These are phyloP conservation scores for Podospora bellae-mahoneyi DNA, from an alignment of 495 filamentous ascomycete species.

Conservation along the genomic window DNA sequence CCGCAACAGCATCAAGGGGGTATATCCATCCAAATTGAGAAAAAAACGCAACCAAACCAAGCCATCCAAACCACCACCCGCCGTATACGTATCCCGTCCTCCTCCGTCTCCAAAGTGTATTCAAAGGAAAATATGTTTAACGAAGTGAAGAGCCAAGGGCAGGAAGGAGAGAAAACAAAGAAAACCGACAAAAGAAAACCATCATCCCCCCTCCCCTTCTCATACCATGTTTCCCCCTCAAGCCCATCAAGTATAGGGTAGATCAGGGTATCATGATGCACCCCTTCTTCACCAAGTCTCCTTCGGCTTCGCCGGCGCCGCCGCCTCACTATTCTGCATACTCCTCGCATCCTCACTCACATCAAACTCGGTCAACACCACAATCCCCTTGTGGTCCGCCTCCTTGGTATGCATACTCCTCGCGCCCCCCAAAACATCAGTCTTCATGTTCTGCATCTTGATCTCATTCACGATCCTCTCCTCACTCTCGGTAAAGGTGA, in stretches of 20 bases:
- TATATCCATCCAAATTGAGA: not conserved
- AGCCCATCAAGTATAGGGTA: not conserved
- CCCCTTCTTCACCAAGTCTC: not conserved
- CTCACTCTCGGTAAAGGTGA: conserved; percentile 20
- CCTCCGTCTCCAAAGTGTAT: not conserved
- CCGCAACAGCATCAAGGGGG: not conserved
- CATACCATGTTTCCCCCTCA: not conserved
- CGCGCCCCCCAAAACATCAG: not conserved
- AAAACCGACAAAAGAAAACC: not conserved
- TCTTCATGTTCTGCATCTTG: conserved; percentile 15
- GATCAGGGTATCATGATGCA: not conserved
- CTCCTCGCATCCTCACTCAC: conserved; percentile 14
- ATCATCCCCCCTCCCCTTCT: not conserved
- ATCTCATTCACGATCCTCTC: conserved; percentile 17
- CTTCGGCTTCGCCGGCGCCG: not conserved
- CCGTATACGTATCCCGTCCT: not conserved
- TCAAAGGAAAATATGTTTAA: not conserved
- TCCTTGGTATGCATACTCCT: not conserved
- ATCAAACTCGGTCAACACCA: conserved; percentile 18
- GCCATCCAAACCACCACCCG: not conserved
- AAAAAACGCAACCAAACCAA: not conserved
- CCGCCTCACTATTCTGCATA: conserved; percentile 7
- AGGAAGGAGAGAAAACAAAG: not conserved
- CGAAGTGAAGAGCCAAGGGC: not conserved
- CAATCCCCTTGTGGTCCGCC: conserved; percentile 7